Base-by-base conservation (phyloP, 2,329 filamentous ascomycete genomes). In the Achaetomium macrosporum region DNA sequence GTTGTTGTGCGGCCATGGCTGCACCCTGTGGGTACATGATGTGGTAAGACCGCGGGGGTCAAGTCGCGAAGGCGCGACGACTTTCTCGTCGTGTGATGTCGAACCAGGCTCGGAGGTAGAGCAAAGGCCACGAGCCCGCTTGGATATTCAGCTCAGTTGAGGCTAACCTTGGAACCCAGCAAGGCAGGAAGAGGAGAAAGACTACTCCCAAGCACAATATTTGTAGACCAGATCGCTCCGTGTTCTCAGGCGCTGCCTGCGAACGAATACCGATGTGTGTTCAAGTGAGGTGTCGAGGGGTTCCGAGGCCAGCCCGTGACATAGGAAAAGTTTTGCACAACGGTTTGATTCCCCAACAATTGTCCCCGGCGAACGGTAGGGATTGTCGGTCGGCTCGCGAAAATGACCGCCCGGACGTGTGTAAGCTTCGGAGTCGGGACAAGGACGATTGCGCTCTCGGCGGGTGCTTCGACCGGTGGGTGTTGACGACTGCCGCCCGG, bases 1-100 rank as follows among this genome's bases (percentile, higher is more conserved):
- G 90, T 59, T 88, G 88, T 66, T 88, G 88, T 66, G 88, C 86
- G 64, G 88, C 87, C 89, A 96, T 96, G 63, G 85, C 79, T 67
- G 87, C 82, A 75, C 90, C 87, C 75, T 90, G 86, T 62, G 85
- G 51, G 54, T 90, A 92, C 88, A 92, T 91, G 66, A 55, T 71
- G 55, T 71, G 68, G 47, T 49, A 33, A 43, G 19, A 33, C 29
- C 40, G 43, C 20, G 13, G 47, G 35, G 53, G 42, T 48, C 30
- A 20, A 36, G 19, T 35, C 42, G 37, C 42, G 29, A 51, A 47
- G 46, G 42, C 40, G 55, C 39, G 43, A 25, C 46, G 47, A 9
- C 19, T 30, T 50, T 42, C 16, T 50, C n/a, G 36, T 51, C 37
- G 50, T 17, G 37, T 5, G 35, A 9, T 33, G 44, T 50, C 47